These are phyloP conservation scores for Epichloe sp. DNA, from an alignment of 2,329 filamentous ascomycete genomes.

Conservation along the genomic window DNA sequence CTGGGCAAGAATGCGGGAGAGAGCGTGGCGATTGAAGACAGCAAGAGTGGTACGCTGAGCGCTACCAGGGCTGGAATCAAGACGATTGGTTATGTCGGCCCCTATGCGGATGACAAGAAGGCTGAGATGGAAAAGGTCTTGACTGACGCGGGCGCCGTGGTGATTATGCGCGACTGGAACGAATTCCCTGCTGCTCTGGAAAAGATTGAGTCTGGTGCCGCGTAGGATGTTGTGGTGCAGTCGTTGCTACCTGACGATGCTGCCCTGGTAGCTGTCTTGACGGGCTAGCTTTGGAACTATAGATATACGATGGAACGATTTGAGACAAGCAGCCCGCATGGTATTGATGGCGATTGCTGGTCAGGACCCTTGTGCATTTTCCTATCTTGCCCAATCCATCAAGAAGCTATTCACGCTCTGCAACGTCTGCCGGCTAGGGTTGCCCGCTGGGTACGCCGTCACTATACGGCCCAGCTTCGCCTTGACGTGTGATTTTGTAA, in stretches of 20 bases:
- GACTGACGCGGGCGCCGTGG: slow-evolving; percentile 45
- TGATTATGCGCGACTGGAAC: slow-evolving; percentile 48
- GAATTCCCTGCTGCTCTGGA: slow-evolving; percentile 37
- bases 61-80: slow-evolving; percentile 63
- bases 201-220: slow-evolving; percentile 29
- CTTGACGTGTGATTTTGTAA: slow-evolving; percentile 68
- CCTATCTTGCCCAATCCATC: slow-evolving; percentile 42
- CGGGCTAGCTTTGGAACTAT: background rate
- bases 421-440: slow-evolving; percentile 71
- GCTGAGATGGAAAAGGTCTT: slow-evolving; percentile 52
- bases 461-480: slow-evolving; percentile 72
- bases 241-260: background rate
- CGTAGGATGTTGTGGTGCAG: background rate
- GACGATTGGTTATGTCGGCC: slow-evolving; percentile 74
- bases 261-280: background rate
- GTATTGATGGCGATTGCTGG: too few species aligned
- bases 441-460: slow-evolving; percentile 62
- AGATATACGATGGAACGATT: background rate
- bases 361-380: background rate
- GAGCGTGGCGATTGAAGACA: slow-evolving; percentile 76
- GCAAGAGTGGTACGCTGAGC: slow-evolving; percentile 70
- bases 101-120: slow-evolving; percentile 50
- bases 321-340: too few species aligned
- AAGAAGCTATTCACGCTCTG: slow-evolving; percentile 88
- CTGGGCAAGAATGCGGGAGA: slow-evolving; percentile 59